phyloP scores from a whole-genome alignment of 1,139 yeast species.

The Candida sanyaensis region DNA sequence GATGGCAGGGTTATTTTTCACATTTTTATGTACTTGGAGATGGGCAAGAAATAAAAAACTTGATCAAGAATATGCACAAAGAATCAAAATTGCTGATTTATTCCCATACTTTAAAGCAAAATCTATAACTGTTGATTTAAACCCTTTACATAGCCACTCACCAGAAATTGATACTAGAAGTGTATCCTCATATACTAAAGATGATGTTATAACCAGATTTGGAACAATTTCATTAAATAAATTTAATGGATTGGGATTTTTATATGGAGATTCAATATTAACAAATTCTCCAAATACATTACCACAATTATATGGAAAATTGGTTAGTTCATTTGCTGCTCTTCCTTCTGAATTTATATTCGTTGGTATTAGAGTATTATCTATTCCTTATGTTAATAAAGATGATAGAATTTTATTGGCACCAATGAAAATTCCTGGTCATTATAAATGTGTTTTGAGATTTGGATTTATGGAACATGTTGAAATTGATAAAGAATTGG shows the following conservation, averaged over 20 bases:
- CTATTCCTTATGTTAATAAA: conserved; percentile 39
- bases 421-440: conserved; percentile 41
- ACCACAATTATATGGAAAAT: conserved; percentile 39
- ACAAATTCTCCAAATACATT: conserved; percentile 42
- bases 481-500: conserved; percentile 25
- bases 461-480: conserved; percentile 50
- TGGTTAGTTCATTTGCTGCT: conserved; percentile 39
- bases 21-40: conserved; percentile 46
- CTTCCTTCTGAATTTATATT: conserved; percentile 46
- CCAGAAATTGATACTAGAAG: background rate
- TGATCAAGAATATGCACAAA: conserved; percentile 32
- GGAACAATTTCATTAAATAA: conserved; percentile 24
- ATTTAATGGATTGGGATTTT: conserved; percentile 40
- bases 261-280: conserved; percentile 36
- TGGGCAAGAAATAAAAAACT: conserved; percentile 46
- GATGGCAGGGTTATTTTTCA: conserved; percentile 35
- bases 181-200: conserved; percentile 5
- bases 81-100: conserved; percentile 30
- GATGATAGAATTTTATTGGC: conserved; percentile 42
- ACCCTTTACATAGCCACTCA: conserved; percentile 6
- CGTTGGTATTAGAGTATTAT: conserved; percentile 39
- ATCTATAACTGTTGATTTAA: conserved; percentile 25
- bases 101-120: conserved; percentile 24
- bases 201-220: conserved; percentile 21
- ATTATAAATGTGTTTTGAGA: conserved; percentile 46